phyloP scores from a whole-genome alignment of 1,139 yeast species.

The Nematodospora anomalae region DNA sequence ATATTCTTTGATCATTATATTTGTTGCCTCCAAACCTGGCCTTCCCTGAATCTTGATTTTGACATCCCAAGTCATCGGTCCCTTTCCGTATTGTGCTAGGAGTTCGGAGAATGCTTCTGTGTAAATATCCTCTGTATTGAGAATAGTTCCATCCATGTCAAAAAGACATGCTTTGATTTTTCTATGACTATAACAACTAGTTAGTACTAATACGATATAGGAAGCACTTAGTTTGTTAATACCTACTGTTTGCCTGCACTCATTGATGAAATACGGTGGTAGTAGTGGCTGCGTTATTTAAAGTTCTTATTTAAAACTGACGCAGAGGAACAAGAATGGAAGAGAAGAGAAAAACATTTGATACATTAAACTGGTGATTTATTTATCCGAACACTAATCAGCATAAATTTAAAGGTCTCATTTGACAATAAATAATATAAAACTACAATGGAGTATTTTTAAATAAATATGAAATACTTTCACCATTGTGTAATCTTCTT shows the following conservation, averaged over 20 bases:
- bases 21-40: slow-evolving; percentile 73
- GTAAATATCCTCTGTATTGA: slow-evolving; percentile 89
- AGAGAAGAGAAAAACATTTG: too few relatives aligned
- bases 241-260: slow-evolving; percentile 5
- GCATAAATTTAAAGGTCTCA: too few relatives aligned
- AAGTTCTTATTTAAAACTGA: not conserved
- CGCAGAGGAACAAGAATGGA: not conserved
- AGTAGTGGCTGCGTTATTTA: not conserved
- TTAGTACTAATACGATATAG: slow-evolving; percentile 4
- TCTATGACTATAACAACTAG: slow-evolving; percentile 10
- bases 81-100: slow-evolving; percentile 66
- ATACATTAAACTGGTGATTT: too few relatives aligned
- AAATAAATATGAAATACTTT: slow-evolving; percentile 74
- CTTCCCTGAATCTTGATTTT: slow-evolving; percentile 86
- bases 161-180: slow-evolving; percentile 79
- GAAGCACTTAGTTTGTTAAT: not conserved
- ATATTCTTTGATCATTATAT: slow-evolving; percentile 63
- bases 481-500: slow-evolving; percentile 81
- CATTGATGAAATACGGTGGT: slow-evolving; percentile 1
- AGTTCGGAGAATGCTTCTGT: slow-evolving; percentile 72
- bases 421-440: not conserved
- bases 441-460: slow-evolving; percentile 37
- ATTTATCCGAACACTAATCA: too few relatives aligned
- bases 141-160: slow-evolving; percentile 93
- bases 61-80: slow-evolving; percentile 85